Evolutionary conservation across 129 eudicot genomes (phyloP).

Genomic region (Artemisia argyi): DNA sequence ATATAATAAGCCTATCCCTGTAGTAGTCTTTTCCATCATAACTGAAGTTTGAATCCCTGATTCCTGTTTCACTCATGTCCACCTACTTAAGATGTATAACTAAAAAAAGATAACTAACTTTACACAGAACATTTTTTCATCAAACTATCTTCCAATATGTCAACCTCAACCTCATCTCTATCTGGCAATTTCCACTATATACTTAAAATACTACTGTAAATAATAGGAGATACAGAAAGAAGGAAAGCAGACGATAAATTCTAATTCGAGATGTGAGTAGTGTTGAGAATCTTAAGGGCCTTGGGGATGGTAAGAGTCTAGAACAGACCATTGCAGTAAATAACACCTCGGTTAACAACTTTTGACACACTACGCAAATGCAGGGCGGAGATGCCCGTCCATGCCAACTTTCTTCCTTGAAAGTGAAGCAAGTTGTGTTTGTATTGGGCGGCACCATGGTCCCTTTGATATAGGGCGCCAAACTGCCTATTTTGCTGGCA

Average conservation of each 20-base stretch:
- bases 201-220: too few species aligned
- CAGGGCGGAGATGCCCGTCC: slow-evolving; percentile 69
- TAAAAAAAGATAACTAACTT: background rate
- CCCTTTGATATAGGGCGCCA: slow-evolving; percentile 57
- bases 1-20: too few species aligned
- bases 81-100: background rate
- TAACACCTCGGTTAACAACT: slow-evolving; percentile 55
- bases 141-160: too few species aligned
- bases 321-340: slow-evolving; percentile 98
- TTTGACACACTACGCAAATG: slow-evolving; percentile 57
- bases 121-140: background rate
- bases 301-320: slow-evolving; percentile 73
- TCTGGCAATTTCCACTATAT: too few species aligned
- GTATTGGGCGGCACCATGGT: slow-evolving; percentile 47
- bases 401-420: slow-evolving; percentile 77
- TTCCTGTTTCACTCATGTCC: background rate
- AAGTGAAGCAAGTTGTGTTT: slow-evolving; percentile 64
- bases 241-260: too few species aligned
- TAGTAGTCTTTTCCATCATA: too few species aligned
- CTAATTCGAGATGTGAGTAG: slow-evolving; percentile 13
- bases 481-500: slow-evolving; percentile 88
- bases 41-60: too few species aligned
- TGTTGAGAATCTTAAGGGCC: slow-evolving; percentile 31
- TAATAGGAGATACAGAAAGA: too few species aligned
- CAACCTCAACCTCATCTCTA: too few species aligned